phyloP scores from a whole-genome alignment of 805 yeast genomes.

The Suhomyces faveliae region DNA sequence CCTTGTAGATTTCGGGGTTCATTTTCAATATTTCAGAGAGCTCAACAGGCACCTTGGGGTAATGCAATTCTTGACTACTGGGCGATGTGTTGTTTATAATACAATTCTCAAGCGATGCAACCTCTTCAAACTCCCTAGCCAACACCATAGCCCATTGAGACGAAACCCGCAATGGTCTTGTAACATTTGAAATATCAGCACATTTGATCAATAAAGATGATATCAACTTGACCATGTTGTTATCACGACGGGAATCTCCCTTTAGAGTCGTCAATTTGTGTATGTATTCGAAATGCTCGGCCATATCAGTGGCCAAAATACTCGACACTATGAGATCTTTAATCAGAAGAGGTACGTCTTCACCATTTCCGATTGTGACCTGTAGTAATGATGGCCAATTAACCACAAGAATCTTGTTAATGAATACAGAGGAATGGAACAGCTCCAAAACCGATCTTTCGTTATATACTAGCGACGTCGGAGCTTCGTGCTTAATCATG shows the following conservation, averaged over 20 bases:
- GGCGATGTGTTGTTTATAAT: slow-evolving; percentile 13
- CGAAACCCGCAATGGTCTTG: slow-evolving; percentile 72
- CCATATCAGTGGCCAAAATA: slow-evolving; percentile 81
- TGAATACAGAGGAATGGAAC: slow-evolving; percentile 72
- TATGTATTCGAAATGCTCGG: slow-evolving; percentile 73
- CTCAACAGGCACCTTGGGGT: slow-evolving; percentile 38
- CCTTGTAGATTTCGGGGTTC: slow-evolving; percentile 56
- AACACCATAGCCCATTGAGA: slow-evolving; percentile 86
- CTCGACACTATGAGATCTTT: slow-evolving; percentile 33
- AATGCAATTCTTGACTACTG: slow-evolving; percentile 12
- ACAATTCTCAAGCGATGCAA: slow-evolving; percentile 49
- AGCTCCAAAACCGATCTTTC: slow-evolving; percentile 76
- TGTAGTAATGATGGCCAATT: slow-evolving; percentile 49
- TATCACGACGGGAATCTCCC: slow-evolving; percentile 16
- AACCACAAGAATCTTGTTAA: slow-evolving; percentile 32
- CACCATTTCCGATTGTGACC: slow-evolving; percentile 14
- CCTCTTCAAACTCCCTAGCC: slow-evolving; percentile 72
- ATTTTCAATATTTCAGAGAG: slow-evolving; percentile 44
- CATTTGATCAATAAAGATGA: slow-evolving; percentile 79
- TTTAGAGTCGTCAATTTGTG: slow-evolving; percentile 41
- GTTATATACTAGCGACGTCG: slow-evolving; percentile 60
- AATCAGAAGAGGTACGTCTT: slow-evolving; percentile 16
- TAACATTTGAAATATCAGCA: slow-evolving; percentile 93
- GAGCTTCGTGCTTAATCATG: slow-evolving; percentile 56
- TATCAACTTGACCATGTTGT: slow-evolving; percentile 42